phyloP scores from a whole-genome alignment of 768 basidiomycete species.

The Mycena vitilis region DNA sequence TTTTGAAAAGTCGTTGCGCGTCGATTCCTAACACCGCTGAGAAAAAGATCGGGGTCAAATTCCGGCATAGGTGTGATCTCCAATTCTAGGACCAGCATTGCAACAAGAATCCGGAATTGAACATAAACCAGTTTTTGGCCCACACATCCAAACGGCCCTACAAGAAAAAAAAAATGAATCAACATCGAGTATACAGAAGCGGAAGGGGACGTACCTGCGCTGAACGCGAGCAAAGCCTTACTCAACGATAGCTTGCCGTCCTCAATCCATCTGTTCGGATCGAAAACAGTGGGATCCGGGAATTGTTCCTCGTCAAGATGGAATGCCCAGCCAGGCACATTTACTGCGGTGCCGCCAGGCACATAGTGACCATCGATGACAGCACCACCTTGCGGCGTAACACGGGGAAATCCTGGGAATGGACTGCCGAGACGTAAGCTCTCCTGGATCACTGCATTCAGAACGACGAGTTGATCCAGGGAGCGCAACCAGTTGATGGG shows the following conservation, averaged over 20 bases:
- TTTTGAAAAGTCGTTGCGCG: neutral
- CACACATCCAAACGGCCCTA: slow-evolving; percentile 16
- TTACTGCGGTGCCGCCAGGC: slow-evolving; percentile 8
- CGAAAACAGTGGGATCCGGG: neutral
- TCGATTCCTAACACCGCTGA: neutral
- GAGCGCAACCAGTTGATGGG: neutral
- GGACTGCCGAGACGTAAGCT: slow-evolving; percentile 4
- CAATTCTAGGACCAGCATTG: neutral
- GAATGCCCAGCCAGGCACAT: slow-evolving; percentile 7
- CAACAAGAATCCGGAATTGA: slow-evolving; percentile 1
- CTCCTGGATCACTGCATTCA: slow-evolving; percentile 18
- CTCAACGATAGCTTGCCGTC: neutral
- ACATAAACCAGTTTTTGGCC: slow-evolving; percentile 4
- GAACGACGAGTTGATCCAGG: slow-evolving; percentile 1
- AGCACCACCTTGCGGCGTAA: neutral
- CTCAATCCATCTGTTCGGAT: slow-evolving; percentile 19
- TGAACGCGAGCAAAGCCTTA: slow-evolving; percentile 3
- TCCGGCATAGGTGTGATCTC: neutral
- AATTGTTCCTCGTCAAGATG: slow-evolving; percentile 14
- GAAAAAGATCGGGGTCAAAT: slow-evolving; percentile 2
- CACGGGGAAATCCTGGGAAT: slow-evolving; percentile 1
- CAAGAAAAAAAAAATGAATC: no score
- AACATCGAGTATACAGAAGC: neutral
- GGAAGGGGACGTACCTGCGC: neutral
- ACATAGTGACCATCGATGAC: slow-evolving; percentile 6